Percentiles rank a stretch among this genome's conserved stretches.
Evolutionary conservation across 2,329 filamentous ascomycete genomes (phyloP).

Genomic region (Fusarium vanettenii): DNA sequence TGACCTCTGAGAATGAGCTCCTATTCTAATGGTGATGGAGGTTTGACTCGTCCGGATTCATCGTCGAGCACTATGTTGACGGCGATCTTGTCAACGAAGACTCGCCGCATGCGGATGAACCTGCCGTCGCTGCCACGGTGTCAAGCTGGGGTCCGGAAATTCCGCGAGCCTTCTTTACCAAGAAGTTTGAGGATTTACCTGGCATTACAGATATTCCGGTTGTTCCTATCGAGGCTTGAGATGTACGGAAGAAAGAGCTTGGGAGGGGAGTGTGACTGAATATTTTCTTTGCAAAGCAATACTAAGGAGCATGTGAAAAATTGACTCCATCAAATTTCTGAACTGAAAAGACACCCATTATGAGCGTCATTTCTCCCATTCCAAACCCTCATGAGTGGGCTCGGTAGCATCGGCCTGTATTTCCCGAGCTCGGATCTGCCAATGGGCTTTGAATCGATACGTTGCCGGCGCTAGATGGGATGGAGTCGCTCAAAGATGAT

Average conservation of each 20-base stretch:
- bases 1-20: not conserved
- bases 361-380: not conserved
- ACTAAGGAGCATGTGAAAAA: not conserved
- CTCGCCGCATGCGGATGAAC: conserved; percentile 7
- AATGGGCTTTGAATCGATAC: not conserved
- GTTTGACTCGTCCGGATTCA: conserved; percentile 13
- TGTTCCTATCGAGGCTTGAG: conserved; percentile 9
- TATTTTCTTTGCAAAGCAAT: not conserved
- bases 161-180: conserved; percentile 13
- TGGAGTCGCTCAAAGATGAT: not conserved
- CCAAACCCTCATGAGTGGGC: not conserved
- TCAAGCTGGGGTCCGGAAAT: conserved; percentile 16
- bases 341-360: not conserved
- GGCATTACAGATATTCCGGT: not conserved
- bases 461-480: not conserved
- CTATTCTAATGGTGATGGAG: not conserved
- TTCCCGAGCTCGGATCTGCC: not conserved
- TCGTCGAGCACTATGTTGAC: conserved; percentile 18
- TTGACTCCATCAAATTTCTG: not conserved
- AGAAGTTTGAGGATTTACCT: conserved; percentile 10
- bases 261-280: not conserved
- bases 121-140: conserved; percentile 9
- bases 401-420: not conserved
- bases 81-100: conserved; percentile 16
- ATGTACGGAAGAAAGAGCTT: not conserved